Base-by-base conservation (phyloP, 768 basidiomycete genomes). In the Pulveroboletus sp. region DNA sequence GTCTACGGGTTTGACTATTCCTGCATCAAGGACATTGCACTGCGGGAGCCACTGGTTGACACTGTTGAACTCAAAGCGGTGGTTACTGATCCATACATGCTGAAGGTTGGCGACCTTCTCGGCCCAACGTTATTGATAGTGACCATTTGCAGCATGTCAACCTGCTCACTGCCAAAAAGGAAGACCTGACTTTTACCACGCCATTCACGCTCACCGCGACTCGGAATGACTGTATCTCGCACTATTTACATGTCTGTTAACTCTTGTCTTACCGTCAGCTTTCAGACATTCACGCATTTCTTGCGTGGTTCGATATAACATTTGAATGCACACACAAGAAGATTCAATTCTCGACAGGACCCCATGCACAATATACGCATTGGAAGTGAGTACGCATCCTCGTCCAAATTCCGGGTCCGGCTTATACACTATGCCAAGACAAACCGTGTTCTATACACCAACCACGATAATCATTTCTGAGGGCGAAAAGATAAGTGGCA, bases 1-100 rank as follows among this genome's bases (percentile, higher is more conserved):
- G 96, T 99, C 18, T 99, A 99, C 70, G 96, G 96, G 24, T 98
- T 99, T 71, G 94, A 99, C 71, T 99, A 91, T 71, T 96, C 93
- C 36, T 97, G 96, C 69, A 98, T 99, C 77, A 97, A 98, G 72
- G 93, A 96, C 67, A 96, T 99, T 58, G 96, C 96, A 2, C 73
- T 99, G 48, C 80, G 89, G 28, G 96, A 99, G 67, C 96, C 96
- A 39, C 76, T 99, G 40, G 96, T 99, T 30, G 96, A 99, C 71
- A 96, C 93, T n/a, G 96, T 99, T 51, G 96, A 99, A 57, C 73
- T 98, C 58, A 95, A 94, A 71, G 75, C 93, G 2, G 94, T 98
- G 49, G 93, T 93, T 37, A 93, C 93, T 3, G 84, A 94, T 68
- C 95, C 96, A 36, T 95, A 79, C 63, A 71, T 82, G 68, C 77